Evolutionary conservation across 768 basidiomycete species (phyloP).

Genomic region (Russula sp.): DNA sequence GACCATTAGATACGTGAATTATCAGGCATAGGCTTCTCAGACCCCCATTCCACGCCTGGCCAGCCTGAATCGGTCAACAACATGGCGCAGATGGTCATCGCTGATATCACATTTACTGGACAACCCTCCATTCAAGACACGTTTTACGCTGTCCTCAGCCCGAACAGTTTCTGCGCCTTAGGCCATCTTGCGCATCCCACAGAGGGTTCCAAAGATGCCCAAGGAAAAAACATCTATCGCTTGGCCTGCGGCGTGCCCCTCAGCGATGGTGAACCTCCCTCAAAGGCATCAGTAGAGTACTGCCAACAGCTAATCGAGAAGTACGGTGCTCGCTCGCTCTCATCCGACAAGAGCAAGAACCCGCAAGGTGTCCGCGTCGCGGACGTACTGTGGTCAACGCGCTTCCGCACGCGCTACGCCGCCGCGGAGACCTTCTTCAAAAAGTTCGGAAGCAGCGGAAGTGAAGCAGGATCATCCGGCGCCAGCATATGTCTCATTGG

Average conservation of each 20-base stretch:
- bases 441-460: constrained; percentile 31
- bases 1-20: constrained; percentile 42
- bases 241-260: constrained; percentile 43
- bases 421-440: constrained; percentile 43
- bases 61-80: constrained; percentile 33
- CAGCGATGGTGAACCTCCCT: constrained; percentile 39
- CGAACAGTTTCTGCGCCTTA: constrained; percentile 39
- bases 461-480: constrained; percentile 9
- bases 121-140: constrained; percentile 3
- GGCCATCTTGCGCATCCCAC: constrained; percentile 40
- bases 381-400: constrained; percentile 45
- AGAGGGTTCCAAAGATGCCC: constrained; percentile 29
- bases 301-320: constrained; percentile 45
- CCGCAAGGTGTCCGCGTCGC: constrained; percentile 38
- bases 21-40: constrained; percentile 44
- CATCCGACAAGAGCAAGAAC: constrained; percentile 40
- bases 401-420: constrained; percentile 47
- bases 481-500: constrained; percentile 38
- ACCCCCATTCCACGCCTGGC: constrained; percentile 39
- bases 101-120: constrained; percentile 44
- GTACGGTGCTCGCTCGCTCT: constrained; percentile 39
- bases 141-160: constrained; percentile 34
- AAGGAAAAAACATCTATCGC: constrained; percentile 38
- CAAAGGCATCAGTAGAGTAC: constrained; percentile 41
- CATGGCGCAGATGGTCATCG: constrained; percentile 45